Base-by-base conservation (phyloP, 2,329 filamentous ascomycete species). In the Fusarium sp. region DNA sequence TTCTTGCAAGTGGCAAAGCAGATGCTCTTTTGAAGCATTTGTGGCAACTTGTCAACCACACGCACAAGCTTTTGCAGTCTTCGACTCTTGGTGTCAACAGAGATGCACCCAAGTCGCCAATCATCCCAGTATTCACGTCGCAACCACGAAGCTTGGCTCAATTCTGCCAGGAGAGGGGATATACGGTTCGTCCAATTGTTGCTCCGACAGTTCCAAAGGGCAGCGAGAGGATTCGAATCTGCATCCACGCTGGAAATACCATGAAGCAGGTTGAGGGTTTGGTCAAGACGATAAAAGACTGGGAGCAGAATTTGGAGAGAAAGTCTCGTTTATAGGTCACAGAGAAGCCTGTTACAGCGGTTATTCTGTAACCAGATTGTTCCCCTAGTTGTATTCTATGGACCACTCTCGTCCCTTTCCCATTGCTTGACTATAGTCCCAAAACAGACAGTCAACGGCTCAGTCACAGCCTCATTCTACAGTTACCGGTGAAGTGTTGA, bases 191-290 rank as follows among this genome's bases (percentile, higher is more conserved):
- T 3, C 87, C 91, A 0, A 93, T 94, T 18, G 90, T 94, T 67
- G 86, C 91, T 2, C 92, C 92, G 0, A 94, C 92, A 0, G 91
- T 94, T 2, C 91, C 91, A 0, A 81, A 79, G 2, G 91, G 92
- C 0, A 88, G 84, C 6, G 91, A 93, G 78, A 84, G 92, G 13
- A 88, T 94, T 1, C 84, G 92, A 10, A 84, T 94, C 0, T 94
- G 92, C 79, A 79, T 94, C 3, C 92, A 94, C 80, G 90, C 91
- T 0, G 90, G 88, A 0, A 94, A 94, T 71, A 91, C 89, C 0
- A 68, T 82, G 8, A 82, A 84, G 6, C 86, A 94, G 67, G 84
- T 93, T 1, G 85, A 91, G 6, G 85, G 83, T 0, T 79, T 94
- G 25, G 84, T 88, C 0, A 78, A 70, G 9, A 84, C 82, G 0